Base-by-base conservation (phyloP, 1,284 basidiomycete species). In the Leccinum solheimii region DNA sequence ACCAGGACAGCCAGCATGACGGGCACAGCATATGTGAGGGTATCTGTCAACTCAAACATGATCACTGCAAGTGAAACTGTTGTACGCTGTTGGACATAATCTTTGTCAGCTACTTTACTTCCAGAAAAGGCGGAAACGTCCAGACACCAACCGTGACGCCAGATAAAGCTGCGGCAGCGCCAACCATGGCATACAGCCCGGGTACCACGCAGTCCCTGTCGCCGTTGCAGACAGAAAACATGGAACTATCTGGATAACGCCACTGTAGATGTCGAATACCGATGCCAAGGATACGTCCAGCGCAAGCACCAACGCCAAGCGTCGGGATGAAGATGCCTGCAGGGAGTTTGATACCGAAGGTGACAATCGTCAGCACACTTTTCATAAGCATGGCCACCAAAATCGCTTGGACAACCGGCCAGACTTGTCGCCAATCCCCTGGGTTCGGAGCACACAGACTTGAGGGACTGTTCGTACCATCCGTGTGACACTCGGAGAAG, bases 301-400 rank as follows among this genome's bases (percentile, higher is more conserved):
- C 93, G 69, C 95, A 96, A 0, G 97, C 97, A 19, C 97, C 97
- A n/a, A 98, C 95, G 21, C 94, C 95, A 30, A 99, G 85, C 0
- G 95, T 95, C 0, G 97, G 97, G 30, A 99, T 94, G 77, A 99
- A 99, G 68, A 99, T 97, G 2, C 97, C 97, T 5, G 96, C 95
- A 14, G 95, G 95, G 3, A 97, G 72, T 71, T 92, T 94, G 78
- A 97, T 94, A 3, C 96, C 96, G 66, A 98, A 99, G 0, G 96
- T 98, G 51, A 98, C 82, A 59, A 97, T 82, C 0, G 95, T 97
- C 60, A 98, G 77, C 1, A 81, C 82, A 1, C 88, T 91, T 76
- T 96, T 96, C 68, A 95, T 86, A 53, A 95, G 54, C 75, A 97
- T 82, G 1, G 95, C 92, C 27, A 87, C 79, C 23, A 85, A 77